phyloP scores from a whole-genome alignment of 306 rosid genomes.

The Vigna reflexopilosa region DNA sequence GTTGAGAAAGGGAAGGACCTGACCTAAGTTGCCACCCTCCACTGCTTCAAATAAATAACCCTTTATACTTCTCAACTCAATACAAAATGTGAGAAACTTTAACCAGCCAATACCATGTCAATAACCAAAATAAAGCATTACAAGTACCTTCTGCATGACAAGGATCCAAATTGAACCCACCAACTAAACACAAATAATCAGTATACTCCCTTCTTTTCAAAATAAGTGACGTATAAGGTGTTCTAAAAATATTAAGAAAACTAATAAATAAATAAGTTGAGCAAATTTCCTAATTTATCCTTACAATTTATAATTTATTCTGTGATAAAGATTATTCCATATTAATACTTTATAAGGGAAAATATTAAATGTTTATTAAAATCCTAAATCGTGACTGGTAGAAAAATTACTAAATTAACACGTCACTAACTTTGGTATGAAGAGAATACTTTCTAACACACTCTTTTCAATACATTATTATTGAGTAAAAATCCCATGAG shows the following conservation, averaged over 20 bases:
- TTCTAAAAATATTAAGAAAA: neutral
- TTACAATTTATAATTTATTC: neutral
- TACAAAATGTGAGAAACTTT: neutral
- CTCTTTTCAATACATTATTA: neutral
- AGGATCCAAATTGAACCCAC: neutral
- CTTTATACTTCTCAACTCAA: too few relatives aligned
- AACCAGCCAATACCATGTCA: neutral
- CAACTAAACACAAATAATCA: neutral
- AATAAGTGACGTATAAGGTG: neutral
- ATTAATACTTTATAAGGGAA: neutral
- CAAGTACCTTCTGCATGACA: neutral
- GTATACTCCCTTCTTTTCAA: neutral
- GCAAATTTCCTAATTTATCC: neutral
- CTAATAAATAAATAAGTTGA: neutral
- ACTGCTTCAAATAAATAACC: neutral
- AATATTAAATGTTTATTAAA: neutral
- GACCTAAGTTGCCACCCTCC: neutral
- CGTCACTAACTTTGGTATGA: neutral
- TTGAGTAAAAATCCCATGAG: slow-evolving; percentile 1
- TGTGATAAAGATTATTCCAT: neutral
- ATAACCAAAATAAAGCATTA: neutral
- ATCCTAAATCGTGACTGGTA: neutral
- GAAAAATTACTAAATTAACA: neutral
- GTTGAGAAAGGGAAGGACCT: neutral
- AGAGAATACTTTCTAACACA: neutral